A percentile compares a stretch with the other conserved stretches of the same genome.
These are phyloP conservation scores for Fusarium udum DNA, from an alignment of 2,329 filamentous ascomycete species.

Conservation along the genomic window DNA sequence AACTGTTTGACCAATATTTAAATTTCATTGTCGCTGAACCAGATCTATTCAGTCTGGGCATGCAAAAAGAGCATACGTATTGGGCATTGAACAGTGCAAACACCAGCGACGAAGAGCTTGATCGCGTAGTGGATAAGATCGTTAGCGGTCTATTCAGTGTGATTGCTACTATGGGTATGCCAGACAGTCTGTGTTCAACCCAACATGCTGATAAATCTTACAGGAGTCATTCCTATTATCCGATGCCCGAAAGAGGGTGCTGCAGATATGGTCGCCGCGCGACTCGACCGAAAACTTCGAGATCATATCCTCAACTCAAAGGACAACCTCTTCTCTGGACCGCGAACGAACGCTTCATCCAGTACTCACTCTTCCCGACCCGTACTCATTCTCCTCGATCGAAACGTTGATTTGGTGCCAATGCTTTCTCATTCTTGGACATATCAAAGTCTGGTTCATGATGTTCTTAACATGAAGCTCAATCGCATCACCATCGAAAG, in stretches of 20 bases:
- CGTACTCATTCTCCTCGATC: constrained; percentile 91
- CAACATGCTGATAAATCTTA: constrained; percentile 8
- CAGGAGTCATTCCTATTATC: constrained; percentile 92
- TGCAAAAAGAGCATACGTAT: constrained; percentile 91
- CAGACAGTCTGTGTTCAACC: neutral
- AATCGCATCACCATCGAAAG: constrained; percentile 95
- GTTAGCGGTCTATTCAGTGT: constrained; percentile 98
- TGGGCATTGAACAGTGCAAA: constrained; percentile 95
- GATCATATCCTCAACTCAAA: constrained; percentile 98
- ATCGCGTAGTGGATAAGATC: constrained; percentile 86
- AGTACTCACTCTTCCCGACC: constrained; percentile 79
- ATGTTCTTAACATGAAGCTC: constrained; percentile 67
- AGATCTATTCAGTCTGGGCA: constrained; percentile 91
- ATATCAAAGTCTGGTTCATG: constrained; percentile 84
- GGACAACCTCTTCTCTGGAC: constrained; percentile 89
- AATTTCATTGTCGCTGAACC: constrained; percentile 98
- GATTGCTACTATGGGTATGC: constrained; percentile 92
- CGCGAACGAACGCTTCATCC: constrained; percentile 63
- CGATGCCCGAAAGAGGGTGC: constrained; percentile 91
- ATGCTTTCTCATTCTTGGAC: constrained; percentile 96
- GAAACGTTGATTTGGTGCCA: constrained; percentile 93
- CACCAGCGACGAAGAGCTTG: constrained; percentile 89
- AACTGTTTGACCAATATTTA: constrained; percentile 95
- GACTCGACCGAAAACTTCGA: constrained; percentile 92
- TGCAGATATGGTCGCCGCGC: constrained; percentile 92